Percentiles rank a stretch among this genome's conserved stretches.
These are phyloP conservation scores for Lachancea sp. DNA, from an alignment of 805 yeast genomes.

Conservation along the genomic window DNA sequence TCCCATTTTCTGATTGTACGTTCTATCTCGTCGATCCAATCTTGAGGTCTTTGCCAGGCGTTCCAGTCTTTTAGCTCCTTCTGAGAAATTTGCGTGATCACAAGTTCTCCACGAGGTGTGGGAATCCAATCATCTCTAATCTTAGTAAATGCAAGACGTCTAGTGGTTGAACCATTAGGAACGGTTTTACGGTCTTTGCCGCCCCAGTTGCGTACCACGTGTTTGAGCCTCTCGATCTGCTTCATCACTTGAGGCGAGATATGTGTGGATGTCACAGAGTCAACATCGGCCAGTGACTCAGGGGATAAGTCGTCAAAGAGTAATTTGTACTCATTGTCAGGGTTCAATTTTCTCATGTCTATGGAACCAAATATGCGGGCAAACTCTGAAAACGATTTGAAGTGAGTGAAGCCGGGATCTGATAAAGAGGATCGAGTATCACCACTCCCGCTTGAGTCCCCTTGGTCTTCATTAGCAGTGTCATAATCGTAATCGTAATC, in stretches of 20 bases:
- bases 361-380: conserved; percentile 17
- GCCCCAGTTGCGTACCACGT: conserved; percentile 73
- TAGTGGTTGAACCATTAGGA: conserved; percentile 57
- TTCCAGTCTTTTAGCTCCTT: conserved; percentile 37
- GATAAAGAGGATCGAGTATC: conserved; percentile 2
- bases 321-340: conserved; percentile 65
- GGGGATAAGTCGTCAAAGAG: conserved; percentile 66
- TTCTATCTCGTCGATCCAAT: conserved; percentile 46
- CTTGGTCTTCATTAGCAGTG: conserved; percentile 35
- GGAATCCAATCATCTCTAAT: conserved; percentile 81
- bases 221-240: conserved; percentile 48
- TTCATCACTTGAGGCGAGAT: conserved; percentile 62
- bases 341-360: conserved; percentile 48
- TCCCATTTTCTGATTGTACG: conserved; percentile 34
- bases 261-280: conserved; percentile 63
- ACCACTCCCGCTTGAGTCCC: not conserved
- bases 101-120: conserved; percentile 51
- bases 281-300: conserved; percentile 68
- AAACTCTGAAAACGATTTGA: conserved; percentile 13
- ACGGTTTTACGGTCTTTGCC: conserved; percentile 67
- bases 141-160: conserved; percentile 62
- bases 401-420: conserved; percentile 25
- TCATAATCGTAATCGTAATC: conserved; percentile 39
- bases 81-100: conserved; percentile 47
- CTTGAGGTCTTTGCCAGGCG: conserved; percentile 35